Percentiles rank a stretch among this genome's conserved stretches.
Evolutionary conservation across 2,329 filamentous ascomycete species (phyloP).

Genomic region (Fusarium staphyleae): DNA sequence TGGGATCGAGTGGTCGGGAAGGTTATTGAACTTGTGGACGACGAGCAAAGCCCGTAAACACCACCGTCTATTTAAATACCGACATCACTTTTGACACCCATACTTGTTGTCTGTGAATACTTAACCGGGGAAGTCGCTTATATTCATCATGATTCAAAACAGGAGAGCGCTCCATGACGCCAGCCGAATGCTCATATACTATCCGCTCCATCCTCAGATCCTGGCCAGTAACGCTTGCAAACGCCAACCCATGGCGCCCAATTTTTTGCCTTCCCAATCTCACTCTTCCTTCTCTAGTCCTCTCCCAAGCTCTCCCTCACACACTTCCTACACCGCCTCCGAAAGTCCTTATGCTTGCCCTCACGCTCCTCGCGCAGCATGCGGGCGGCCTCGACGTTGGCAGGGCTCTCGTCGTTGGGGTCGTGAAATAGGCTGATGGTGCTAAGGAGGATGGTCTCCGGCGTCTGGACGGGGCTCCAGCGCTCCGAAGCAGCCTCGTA

Average conservation of each 20-base stretch:
- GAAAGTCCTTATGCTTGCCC: constrained; percentile 72
- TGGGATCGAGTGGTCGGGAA: constrained; percentile 85
- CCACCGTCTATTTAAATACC: neutral
- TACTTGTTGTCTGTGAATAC: neutral
- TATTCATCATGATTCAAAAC: constrained; percentile 23
- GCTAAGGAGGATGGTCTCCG: constrained; percentile 90
- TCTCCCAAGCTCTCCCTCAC: constrained; percentile 84
- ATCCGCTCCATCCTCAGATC: constrained; percentile 12
- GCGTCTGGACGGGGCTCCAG: constrained; percentile 94
- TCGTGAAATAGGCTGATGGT: constrained; percentile 92
- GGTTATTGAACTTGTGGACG: constrained; percentile 62
- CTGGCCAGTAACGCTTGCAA: constrained; percentile 13
- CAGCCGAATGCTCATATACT: constrained; percentile 26
- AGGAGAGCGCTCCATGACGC: constrained; percentile 32
- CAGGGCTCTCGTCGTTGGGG: constrained; percentile 94
- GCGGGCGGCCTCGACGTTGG: constrained; percentile 91
- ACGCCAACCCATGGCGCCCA: constrained; percentile 19
- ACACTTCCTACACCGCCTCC: constrained; percentile 77
- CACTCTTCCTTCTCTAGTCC: constrained; percentile 51
- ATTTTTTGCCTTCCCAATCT: neutral
- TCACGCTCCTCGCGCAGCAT: constrained; percentile 81
- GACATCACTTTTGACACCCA: too few species aligned
- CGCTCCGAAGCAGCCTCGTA: constrained; percentile 91
- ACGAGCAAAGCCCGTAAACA: constrained; percentile 24
- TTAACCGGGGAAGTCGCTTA: constrained; percentile 6